A percentile compares a stretch with the other conserved stretches of the same genome.
These are phyloP conservation scores for Amylocarpus encephaloides DNA, from an alignment of 2,329 filamentous ascomycete genomes.

Conservation along the genomic window DNA sequence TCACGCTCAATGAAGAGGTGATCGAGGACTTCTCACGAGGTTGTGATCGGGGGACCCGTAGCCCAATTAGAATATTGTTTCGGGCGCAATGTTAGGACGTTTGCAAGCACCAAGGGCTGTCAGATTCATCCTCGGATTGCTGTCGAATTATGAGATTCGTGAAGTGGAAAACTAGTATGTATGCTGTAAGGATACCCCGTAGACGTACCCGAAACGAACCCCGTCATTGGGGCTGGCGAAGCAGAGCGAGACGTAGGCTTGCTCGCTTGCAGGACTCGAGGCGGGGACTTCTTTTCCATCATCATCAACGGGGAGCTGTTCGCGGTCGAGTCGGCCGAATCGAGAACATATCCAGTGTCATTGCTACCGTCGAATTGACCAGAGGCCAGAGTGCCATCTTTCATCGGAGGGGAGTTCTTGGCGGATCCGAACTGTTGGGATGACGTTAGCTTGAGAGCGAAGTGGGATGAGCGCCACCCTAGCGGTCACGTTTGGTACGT, in stretches of 20 bases:
- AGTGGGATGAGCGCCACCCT: slow-evolving; percentile 1
- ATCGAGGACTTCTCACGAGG: slow-evolving; percentile 9
- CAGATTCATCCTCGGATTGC: slow-evolving; percentile 31
- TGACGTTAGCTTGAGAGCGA: slow-evolving; percentile 36
- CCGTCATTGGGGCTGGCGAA: slow-evolving; percentile 41
- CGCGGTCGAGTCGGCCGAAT: slow-evolving; percentile 32
- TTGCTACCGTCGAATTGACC: slow-evolving; percentile 40
- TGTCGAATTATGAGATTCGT: slow-evolving; percentile 32
- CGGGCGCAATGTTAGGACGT: not conserved
- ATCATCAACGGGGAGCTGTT: slow-evolving; percentile 28
- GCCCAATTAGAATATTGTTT: too few species aligned
- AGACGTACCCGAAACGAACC: slow-evolving; percentile 43
- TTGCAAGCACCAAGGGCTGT: not conserved
- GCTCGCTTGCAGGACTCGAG: slow-evolving; percentile 24
- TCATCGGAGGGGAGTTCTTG: slow-evolving; percentile 45
- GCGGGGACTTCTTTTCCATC: slow-evolving; percentile 23
- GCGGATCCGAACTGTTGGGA: slow-evolving; percentile 54
- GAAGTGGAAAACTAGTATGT: slow-evolving; percentile 30
- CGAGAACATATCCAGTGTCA: slow-evolving; percentile 33
- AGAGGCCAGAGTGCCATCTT: slow-evolving; percentile 40
- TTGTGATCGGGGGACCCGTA: too few species aligned
- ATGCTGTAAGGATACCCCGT: slow-evolving; percentile 31
- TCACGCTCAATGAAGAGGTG: slow-evolving; percentile 30
- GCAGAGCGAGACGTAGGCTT: slow-evolving; percentile 34
- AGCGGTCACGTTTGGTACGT: slow-evolving; percentile 53